Conservation (phyloP, 2,329 filamentous ascomycete genomes). For the Fonsecaea pedrosoi region DNA sequence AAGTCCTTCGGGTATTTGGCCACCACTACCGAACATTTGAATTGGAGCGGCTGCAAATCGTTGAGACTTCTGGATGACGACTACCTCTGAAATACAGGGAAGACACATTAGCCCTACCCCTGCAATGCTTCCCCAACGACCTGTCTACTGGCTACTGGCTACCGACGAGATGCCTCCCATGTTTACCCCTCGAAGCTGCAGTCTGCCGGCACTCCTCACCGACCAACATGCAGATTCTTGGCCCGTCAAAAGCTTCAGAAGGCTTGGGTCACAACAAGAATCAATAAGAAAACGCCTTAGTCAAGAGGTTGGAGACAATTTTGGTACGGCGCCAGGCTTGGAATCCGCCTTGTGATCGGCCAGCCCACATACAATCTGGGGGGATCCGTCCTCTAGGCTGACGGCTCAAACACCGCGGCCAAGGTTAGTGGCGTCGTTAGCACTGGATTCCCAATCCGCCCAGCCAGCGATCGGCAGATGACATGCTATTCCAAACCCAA, state of each 20-base stretch:
- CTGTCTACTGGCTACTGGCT: not conserved
- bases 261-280: constrained; percentile 14
- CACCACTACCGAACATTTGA: not conserved
- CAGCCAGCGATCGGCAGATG: constrained; percentile 24
- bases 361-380: constrained; percentile 7
- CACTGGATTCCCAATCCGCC: not conserved
- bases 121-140: constrained; percentile 1
- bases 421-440: constrained; percentile 19
- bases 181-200: not conserved
- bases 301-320: not conserved
- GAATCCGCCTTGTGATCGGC: constrained; percentile 18
- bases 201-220: not conserved
- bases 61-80: not conserved
- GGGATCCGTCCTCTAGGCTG: constrained; percentile 16
- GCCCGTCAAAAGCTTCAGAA: constrained; percentile 14
- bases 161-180: not conserved
- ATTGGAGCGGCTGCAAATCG: not conserved
- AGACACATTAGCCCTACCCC: not conserved
- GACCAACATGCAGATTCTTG: not conserved
- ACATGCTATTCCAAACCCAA: constrained; percentile 19
- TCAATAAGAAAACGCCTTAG: constrained; percentile 9
- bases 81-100: not conserved
- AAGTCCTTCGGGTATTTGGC: constrained; percentile 1
- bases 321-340: not conserved
- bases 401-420: constrained; percentile 23